Conservation (phyloP, 192 early-diverging fungal species). For the Funneliformis geosporum region DNA sequence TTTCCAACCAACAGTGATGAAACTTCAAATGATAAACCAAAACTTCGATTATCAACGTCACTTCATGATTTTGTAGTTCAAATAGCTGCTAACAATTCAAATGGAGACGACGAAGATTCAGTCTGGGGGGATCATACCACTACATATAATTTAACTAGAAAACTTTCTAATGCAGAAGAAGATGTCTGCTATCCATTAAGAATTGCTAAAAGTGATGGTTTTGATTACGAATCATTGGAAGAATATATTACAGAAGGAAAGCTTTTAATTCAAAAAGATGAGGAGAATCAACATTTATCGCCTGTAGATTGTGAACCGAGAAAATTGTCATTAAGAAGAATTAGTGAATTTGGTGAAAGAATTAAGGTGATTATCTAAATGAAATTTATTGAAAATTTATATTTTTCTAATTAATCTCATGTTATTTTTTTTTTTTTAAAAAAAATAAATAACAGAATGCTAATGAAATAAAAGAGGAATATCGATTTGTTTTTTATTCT, state of each 20-base stretch:
- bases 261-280: neutral
- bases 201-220: neutral
- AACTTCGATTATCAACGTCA: neutral
- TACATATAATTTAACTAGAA: neutral
- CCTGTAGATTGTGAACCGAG: neutral
- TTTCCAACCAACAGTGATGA: neutral
- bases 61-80: neutral
- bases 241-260: neutral
- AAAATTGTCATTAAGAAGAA: neutral
- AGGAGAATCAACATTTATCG: neutral
- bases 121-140: neutral
- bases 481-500: slow-evolving; percentile 46
- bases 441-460: neutral
- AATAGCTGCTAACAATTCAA: neutral
- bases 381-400: neutral
- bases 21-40: neutral
- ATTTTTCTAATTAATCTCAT: neutral
- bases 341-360: slow-evolving; percentile 12
- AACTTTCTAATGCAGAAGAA: neutral
- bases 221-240: slow-evolving; percentile 2
- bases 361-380: neutral
- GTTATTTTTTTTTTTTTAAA: neutral
- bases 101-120: neutral
- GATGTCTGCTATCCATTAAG: slow-evolving; percentile 7
- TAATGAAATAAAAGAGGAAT: neutral